phyloP scores from a whole-genome alignment of 1,139 yeast genomes.

The Suhomyces chickasaworum region DNA sequence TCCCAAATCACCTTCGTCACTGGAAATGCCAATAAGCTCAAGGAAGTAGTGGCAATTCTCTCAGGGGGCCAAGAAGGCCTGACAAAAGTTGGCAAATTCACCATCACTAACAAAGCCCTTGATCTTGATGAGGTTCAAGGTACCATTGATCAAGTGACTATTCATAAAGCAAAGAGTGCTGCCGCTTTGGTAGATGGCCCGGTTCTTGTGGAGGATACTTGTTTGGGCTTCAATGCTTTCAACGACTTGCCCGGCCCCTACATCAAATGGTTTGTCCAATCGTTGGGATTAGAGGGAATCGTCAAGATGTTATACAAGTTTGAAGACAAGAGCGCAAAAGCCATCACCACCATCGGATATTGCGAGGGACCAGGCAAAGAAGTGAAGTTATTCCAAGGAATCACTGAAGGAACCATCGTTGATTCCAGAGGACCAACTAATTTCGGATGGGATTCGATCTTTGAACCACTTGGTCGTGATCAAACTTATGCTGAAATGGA shows the following conservation, averaged over 20 bases:
- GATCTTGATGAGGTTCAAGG: conserved; percentile 95
- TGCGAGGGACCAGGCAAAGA: conserved; percentile 78
- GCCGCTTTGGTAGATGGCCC: conserved; percentile 65
- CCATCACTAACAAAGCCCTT: conserved; percentile 59
- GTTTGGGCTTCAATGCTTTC: conserved; percentile 79
- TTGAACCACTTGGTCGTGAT: conserved; percentile 70
- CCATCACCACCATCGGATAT: conserved; percentile 91
- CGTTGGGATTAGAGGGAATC: conserved; percentile 71
- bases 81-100: conserved; percentile 52
- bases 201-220: conserved; percentile 93
- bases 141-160: conserved; percentile 76
- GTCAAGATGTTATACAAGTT: conserved; percentile 78
- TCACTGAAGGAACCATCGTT: conserved; percentile 80
- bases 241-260: conserved; percentile 89
- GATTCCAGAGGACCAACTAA: conserved; percentile 71
- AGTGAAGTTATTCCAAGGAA: conserved; percentile 79
- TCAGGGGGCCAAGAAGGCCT: conserved; percentile 23
- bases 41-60: conserved; percentile 79
- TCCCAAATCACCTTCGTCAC: conserved; percentile 63
- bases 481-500: conserved; percentile 94
- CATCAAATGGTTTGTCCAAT: conserved; percentile 82
- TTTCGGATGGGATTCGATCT: conserved; percentile 95
- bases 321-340: conserved; percentile 82
- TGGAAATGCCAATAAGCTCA: conserved; percentile 85
- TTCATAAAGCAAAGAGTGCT: conserved; percentile 78